Percentiles rank a stretch among this genome's conserved stretches.
Conservation (phyloP, 2,329 filamentous ascomycete species). For the Lasiodiplodia gonubiensis region DNA sequence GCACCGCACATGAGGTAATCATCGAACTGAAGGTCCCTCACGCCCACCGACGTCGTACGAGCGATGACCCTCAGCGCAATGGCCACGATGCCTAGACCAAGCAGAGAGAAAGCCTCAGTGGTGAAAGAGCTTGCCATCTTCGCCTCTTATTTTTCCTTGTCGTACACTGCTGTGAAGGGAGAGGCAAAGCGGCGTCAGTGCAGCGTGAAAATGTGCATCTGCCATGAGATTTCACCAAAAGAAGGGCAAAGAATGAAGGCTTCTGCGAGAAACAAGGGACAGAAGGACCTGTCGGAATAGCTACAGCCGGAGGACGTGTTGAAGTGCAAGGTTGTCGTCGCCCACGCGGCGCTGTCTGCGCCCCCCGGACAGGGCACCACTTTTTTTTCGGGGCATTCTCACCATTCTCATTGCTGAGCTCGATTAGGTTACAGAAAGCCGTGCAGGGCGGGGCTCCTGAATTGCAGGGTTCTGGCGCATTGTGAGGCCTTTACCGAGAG, state of each 20-base stretch:
- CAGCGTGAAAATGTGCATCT: not conserved
- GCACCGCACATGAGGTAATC: constrained; percentile 35
- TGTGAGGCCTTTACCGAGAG: not conserved
- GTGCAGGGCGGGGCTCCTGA: not conserved
- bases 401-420: not conserved
- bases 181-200: not conserved
- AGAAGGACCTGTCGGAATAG: not conserved
- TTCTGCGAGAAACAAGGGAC: not conserved
- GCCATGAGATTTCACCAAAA: not conserved
- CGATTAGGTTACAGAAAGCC: not conserved
- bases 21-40: constrained; percentile 31
- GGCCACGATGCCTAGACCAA: constrained; percentile 31
- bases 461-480: not conserved
- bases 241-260: not conserved
- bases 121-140: constrained; percentile 31
- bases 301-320: not conserved
- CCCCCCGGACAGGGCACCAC: not conserved
- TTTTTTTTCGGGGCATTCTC: not conserved
- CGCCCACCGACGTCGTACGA: constrained; percentile 31
- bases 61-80: constrained; percentile 33
- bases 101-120: constrained; percentile 33
- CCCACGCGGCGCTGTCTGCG: not conserved
- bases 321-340: not conserved
- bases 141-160: not conserved
- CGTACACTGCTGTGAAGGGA: not conserved